Base-by-base conservation (phyloP, 768 basidiomycete genomes). In the Phylloporus arenicola region DNA sequence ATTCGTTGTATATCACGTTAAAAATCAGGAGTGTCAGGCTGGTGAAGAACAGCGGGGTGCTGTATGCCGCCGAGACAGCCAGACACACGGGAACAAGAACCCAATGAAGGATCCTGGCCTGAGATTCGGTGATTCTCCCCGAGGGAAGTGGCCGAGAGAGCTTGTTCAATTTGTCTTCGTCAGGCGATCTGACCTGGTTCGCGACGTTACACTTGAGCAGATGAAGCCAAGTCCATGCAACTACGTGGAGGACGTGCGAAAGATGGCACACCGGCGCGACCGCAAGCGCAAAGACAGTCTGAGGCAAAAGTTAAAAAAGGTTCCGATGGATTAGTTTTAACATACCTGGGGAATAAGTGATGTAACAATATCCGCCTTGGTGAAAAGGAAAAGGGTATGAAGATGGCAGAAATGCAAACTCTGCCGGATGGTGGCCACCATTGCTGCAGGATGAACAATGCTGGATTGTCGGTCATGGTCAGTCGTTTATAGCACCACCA, bases 141-240 rank as follows among this genome's bases (percentile, higher is more conserved):
- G 75, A 62, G 3, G 75, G 73, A 17, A 77, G 56, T 1, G 75
- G 75, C 3, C 75, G 62, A 57, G 68, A 70, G 2, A 70, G 68
- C 40, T 74, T 73, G 46, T 77, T 76, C 39, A 60, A 48, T 22
- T 50, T 60, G 47, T 77, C 75, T 55, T 77, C 75, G 19, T 68
- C 67, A 8, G 63, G 61, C 38, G 62, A 58, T 35, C 65, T 57
- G 16, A 62, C 61, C 60, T 75, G 76, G 48, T 77, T 76, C 12
- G 70, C 60, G 17, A 74, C 53, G 41, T 68, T 62, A 59, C 70
- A 73, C 24, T 64, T 67, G 1, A 76, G 55, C 22, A 75, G 54
- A 47, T 77, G 73, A 8, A 75, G 52, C 71, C 70, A 75, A 13
- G 72, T 67, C 76, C 76, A 77, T 24, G 64, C 43, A 2, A 70